Conservation (phyloP, 2,329 filamentous ascomycete species). For the Pseudogymnoascus sp. region DNA sequence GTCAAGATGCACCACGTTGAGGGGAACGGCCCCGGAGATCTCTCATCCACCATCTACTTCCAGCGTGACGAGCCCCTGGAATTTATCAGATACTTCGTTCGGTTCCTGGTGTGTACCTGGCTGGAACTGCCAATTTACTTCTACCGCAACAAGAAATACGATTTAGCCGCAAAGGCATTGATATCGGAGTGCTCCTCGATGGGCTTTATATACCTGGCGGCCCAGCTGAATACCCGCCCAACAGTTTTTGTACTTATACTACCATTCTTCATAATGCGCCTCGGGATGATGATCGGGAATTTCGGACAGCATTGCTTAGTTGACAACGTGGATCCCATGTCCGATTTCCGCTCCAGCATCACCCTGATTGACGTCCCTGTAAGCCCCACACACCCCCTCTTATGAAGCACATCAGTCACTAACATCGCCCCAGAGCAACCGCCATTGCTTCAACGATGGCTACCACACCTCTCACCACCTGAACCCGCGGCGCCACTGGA, state of each 20-base stretch:
- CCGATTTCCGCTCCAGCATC: slow-evolving; percentile 70
- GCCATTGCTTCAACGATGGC: slow-evolving; percentile 74
- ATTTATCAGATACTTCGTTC: slow-evolving; percentile 63
- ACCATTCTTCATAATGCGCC: slow-evolving; percentile 55
- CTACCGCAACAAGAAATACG: slow-evolving; percentile 47
- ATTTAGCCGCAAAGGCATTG: slow-evolving; percentile 44
- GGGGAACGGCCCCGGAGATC: slow-evolving; percentile 67
- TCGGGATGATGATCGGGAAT: slow-evolving; percentile 73
- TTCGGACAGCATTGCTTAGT: slow-evolving; percentile 81
- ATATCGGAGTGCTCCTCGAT: slow-evolving; percentile 56
- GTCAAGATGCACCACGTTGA: slow-evolving; percentile 82
- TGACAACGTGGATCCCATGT: slow-evolving; percentile 64
- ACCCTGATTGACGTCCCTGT: slow-evolving; percentile 71
- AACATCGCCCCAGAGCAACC: slow-evolving; percentile 57
- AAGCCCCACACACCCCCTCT: slow-evolving; percentile 29
- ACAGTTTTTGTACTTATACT: slow-evolving; percentile 58
- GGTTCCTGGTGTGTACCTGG: slow-evolving; percentile 69
- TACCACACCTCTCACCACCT: slow-evolving; percentile 77
- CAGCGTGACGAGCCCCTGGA: slow-evolving; percentile 59
- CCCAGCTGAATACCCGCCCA: slow-evolving; percentile 36
- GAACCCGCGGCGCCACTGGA: slow-evolving; percentile 71
- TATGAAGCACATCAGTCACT: slow-evolving; percentile 11
- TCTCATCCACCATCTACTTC: slow-evolving; percentile 68
- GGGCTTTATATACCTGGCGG: slow-evolving; percentile 44
- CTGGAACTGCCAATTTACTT: slow-evolving; percentile 69